Evolutionary conservation across 331 rosid species (phyloP), one percentile per base, ranked within the genome.

Genomic region (Pyrus hybrid): DNA sequence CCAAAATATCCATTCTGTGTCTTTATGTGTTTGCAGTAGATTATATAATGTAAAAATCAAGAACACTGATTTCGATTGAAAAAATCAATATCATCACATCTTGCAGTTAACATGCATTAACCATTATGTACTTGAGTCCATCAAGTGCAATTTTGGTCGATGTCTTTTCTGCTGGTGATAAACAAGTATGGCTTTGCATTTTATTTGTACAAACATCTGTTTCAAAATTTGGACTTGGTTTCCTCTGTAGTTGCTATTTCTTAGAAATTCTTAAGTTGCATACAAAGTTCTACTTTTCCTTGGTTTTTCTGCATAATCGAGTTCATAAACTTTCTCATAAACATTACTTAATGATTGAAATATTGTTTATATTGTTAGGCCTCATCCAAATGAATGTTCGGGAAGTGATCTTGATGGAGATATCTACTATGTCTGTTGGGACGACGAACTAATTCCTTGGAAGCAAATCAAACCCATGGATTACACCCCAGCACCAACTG

Each of bases 381-480:
- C 98, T 62, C 98, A 93, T 78, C 93, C 98, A 49, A 91, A 93
- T 76, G 98, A 93, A 72, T 91, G 95, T 79, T 93, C 98, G 7
- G 98, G 98, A 78, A 91, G 97, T 63, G 97, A 93, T 77, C 79
- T 93, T 51, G 97, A 89, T 75, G 98, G 98, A 37, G 98, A 93
- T 78, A 88, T 91, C 82, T 91, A 93, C 87, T 91, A 84, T 69
- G 93, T 93, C 61, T 86, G 91, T 76, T 93, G 97, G 98, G 97
- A 91, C 71, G 63, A 51, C 0, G 93, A 91, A 30, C 76, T 93
- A 74, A 80, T 93, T 83, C 97, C 98, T 22, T 64, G 68, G 6
- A 9, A 0, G 2, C 85, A 54, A 74, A 54, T 18, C 17, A 6
- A 29, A 2, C 93, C 98, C 16, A 93, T 93, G 97, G 97, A 93